phyloP scores from a whole-genome alignment of 805 yeast species.

The Clavispora phyllophila region DNA sequence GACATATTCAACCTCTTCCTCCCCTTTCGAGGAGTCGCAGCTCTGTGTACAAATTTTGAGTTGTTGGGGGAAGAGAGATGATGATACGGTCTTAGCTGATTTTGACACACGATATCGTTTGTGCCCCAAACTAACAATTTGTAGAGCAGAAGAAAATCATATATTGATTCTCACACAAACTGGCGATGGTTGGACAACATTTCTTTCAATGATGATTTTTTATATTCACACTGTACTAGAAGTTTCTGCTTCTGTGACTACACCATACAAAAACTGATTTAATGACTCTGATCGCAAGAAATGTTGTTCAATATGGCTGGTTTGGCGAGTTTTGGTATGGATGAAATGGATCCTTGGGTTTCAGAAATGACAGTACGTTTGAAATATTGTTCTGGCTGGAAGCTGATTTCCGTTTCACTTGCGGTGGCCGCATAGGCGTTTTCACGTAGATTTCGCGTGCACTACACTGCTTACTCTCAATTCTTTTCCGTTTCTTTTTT shows the following conservation, averaged over 20 bases:
- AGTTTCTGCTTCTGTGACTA: slow-evolving; percentile 34
- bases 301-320: background rate
- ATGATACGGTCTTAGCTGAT: slow-evolving; percentile 47
- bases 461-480: too few relatives aligned
- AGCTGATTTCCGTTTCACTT: background rate
- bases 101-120: slow-evolving; percentile 1
- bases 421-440: too few relatives aligned
- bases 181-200: slow-evolving; percentile 2
- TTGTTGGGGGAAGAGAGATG: slow-evolving; percentile 44
- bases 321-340: background rate
- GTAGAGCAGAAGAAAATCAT: slow-evolving; percentile 8
- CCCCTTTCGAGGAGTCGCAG: slow-evolving; percentile 46
- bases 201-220: slow-evolving; percentile 37
- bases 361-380: background rate
- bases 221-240: slow-evolving; percentile 51
- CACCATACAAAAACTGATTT: slow-evolving; percentile 38
- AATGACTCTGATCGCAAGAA: slow-evolving; percentile 41
- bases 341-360: background rate
- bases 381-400: background rate
- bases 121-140: slow-evolving; percentile 4
- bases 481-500: too few relatives aligned
- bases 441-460: too few relatives aligned
- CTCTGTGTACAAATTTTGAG: slow-evolving; percentile 50
- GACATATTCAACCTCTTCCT: slow-evolving; percentile 34
- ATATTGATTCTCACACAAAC: slow-evolving; percentile 16